A percentile compares a stretch with the other conserved stretches of the same genome.
These are phyloP conservation scores for Flaveria robusta DNA, from an alignment of 129 eudicot genomes.

Conservation along the genomic window DNA sequence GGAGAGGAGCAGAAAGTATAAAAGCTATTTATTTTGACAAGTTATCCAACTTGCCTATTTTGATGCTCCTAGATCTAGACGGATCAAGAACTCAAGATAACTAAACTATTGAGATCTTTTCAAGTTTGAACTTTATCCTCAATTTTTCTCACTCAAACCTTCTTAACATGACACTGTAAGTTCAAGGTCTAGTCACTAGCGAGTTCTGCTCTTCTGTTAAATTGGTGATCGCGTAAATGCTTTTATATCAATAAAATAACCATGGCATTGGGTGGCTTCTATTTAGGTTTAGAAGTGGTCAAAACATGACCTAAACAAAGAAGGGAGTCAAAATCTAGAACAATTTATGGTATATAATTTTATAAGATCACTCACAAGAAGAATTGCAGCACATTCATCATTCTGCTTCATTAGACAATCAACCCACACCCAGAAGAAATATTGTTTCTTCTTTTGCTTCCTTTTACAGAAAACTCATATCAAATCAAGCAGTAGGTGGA, in stretches of 20 bases:
- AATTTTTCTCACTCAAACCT: background rate
- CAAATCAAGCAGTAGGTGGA: slow-evolving; percentile 17
- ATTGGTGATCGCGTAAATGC: background rate
- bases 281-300: background rate
- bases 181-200: background rate
- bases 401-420: slow-evolving; percentile 25
- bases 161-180: background rate
- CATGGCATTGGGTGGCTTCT: no score
- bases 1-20: no score
- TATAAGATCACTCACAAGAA: slow-evolving; percentile 33
- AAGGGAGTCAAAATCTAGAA: slow-evolving; percentile 12
- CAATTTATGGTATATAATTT: slow-evolving; percentile 28
- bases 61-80: no score
- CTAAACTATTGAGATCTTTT: background rate
- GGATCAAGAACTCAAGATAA: background rate
- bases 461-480: slow-evolving; percentile 16
- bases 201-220: background rate
- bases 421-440: slow-evolving; percentile 26
- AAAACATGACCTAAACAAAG: slow-evolving; percentile 4
- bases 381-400: slow-evolving; percentile 15
- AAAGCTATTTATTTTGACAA: no score
- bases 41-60: no score
- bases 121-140: background rate
- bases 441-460: slow-evolving; percentile 14
- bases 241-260: background rate